A percentile compares a stretch with the other conserved stretches of the same genome.
Conservation (phyloP, 2,329 filamentous ascomycete genomes). For the Pseudohalonectria lignicola region DNA sequence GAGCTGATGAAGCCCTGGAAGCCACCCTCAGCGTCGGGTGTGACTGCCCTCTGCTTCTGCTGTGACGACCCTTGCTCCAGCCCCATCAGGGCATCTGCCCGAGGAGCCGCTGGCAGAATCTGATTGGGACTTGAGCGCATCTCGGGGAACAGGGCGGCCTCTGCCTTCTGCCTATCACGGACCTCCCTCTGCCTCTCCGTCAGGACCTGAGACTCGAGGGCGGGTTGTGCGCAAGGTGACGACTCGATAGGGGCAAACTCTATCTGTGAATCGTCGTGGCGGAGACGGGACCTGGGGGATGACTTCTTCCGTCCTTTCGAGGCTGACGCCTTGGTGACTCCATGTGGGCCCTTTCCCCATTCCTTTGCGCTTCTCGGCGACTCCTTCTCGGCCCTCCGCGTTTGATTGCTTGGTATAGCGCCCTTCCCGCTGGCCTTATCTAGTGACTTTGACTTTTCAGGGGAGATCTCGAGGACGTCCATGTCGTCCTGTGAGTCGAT, state of each 20-base stretch:
- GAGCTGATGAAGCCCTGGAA: constrained; percentile 44
- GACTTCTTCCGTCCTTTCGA: constrained; percentile 19
- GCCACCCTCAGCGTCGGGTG: constrained; percentile 31
- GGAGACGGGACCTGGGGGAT: constrained; percentile 32
- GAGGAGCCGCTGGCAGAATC: too few relatives aligned
- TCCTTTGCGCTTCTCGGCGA: background rate
- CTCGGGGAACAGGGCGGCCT: constrained; percentile 55
- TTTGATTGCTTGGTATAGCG: constrained; percentile 14
- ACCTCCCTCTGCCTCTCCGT: constrained; percentile 75
- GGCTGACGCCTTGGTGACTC: background rate
- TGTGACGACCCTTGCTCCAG: background rate
- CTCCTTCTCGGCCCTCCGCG: background rate
- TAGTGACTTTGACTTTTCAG: constrained; percentile 10
- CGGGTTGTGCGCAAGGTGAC: constrained; percentile 34
- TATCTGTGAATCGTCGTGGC: constrained; percentile 76
- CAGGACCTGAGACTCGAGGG: constrained; percentile 58
- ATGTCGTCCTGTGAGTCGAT: constrained; percentile 38
- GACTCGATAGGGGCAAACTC: constrained; percentile 61
- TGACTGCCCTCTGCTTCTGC: constrained; percentile 18
- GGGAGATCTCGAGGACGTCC: constrained; percentile 15
- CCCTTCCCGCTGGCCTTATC: background rate
- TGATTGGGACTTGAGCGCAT: constrained; percentile 52
- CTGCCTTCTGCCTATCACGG: constrained; percentile 58
- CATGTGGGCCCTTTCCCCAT: background rate
- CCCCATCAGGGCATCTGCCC: too few relatives aligned